phyloP scores from a whole-genome alignment of 768 basidiomycete species.

The Cystoderma amianthinum region DNA sequence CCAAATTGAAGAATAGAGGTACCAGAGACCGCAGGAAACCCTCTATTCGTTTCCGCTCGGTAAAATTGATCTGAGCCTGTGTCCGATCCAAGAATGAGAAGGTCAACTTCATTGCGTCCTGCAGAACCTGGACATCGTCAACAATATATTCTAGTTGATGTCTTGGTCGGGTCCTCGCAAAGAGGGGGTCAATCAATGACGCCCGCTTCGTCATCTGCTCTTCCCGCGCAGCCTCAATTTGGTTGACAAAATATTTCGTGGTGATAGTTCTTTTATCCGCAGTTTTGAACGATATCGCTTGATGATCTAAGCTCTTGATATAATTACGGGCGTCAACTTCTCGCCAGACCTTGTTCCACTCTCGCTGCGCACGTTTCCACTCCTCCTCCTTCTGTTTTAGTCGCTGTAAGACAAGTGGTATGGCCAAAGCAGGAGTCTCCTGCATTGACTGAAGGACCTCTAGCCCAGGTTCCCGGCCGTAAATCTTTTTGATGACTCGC shows the following conservation, averaged over 20 bases:
- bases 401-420: constrained; percentile 84
- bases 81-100: constrained; percentile 90
- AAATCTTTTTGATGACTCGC: constrained; percentile 94
- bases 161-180: constrained; percentile 55
- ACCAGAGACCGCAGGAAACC: constrained; percentile 71
- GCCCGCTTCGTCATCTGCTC: constrained; percentile 76
- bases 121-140: constrained; percentile 69
- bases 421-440: constrained; percentile 81
- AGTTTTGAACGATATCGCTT: constrained; percentile 84
- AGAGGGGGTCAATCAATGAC: constrained; percentile 46
- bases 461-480: constrained; percentile 77
- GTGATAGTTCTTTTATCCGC: constrained; percentile 83
- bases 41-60: constrained; percentile 80
- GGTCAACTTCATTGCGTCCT: constrained; percentile 83
- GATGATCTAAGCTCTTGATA: constrained; percentile 89
- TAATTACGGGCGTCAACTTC: constrained; percentile 95
- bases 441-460: constrained; percentile 87
- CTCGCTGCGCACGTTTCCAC: constrained; percentile 94
- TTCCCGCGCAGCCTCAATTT: constrained; percentile 80
- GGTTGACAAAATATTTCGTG: constrained; percentile 69
- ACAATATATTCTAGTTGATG: constrained; percentile 80
- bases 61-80: constrained; percentile 60
- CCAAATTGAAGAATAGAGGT: constrained; percentile 72
- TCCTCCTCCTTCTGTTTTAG: constrained; percentile 97
- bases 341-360: constrained; percentile 99